Base-by-base conservation (phyloP, 352 stramenopile genomes). In the Phytophthora tentaculata region DNA sequence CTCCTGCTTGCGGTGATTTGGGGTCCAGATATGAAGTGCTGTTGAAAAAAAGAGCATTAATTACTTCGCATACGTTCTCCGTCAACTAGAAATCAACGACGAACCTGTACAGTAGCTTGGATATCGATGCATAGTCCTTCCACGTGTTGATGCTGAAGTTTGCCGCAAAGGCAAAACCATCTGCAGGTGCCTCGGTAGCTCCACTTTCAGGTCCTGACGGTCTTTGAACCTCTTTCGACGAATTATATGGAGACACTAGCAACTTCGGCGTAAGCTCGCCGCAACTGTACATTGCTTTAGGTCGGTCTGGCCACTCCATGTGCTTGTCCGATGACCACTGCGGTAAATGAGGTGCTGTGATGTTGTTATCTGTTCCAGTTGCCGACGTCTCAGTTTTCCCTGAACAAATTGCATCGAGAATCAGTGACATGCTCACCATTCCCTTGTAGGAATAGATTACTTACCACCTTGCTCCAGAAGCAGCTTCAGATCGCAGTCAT, bases 121-220 rank as follows among this genome's bases (percentile, higher is more conserved):
- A 92, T 49, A 92, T 35, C 20, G 75, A 81, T n/a, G 84, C 88
- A 52, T 90, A 92, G n/a, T 80, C 81, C 60, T 92, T 82, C 84
- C 84, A 92, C 1, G 76, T 79, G 22, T 65, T 75, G 16, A 90
- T 54, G 23, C 85, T 86, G 52, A 84, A 56, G 44, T 73, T 85
- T 13, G 54, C 14, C 5, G 43, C 10, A 49, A 29, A 54, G 2
- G 73, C 69, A 16, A 58, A 32, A n/a, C 29, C 50, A 0, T 61
- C 49, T 52, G 53, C 16, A 52, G 45, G 28, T 52, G 39, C 35
- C 59, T 68, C 53, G 17, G 16, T 32, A 48, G 22, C 20, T 13
- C 56, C 39, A 41, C 12, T 57, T 32, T 9, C 52, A 19, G 53
- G 32, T 35, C 60, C 51, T 22, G 56, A 62, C 26, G 61, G 53